Evolutionary conservation across 2,329 filamentous ascomycete species (phyloP), one percentile per base, ranked within the genome.

Genomic region (Aspergillus niger): DNA sequence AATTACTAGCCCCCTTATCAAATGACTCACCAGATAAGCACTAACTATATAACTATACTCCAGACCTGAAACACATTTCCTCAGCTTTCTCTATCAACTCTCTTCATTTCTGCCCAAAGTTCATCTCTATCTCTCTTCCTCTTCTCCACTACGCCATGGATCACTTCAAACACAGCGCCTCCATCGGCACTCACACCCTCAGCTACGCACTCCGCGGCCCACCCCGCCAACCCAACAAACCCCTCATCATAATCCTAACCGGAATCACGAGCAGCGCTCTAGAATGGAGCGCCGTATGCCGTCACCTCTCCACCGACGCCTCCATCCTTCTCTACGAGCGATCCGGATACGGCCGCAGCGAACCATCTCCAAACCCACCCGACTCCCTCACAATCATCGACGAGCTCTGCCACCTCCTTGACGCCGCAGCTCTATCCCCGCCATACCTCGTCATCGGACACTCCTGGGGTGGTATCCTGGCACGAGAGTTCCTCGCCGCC

Each of bases 381-480:
- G 38, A 61, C n/a, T 57, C 60, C 4, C 60, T 65, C n/a, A 63
- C 58, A 24, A 28, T 63, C 39, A 55, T 61, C n/a, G 22, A 58
- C 13, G 63, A 62, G 11, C 54, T 66, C 28, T 59, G 56, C 8
- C 56, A 44, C 3, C 54, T 66, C 1, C 38, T 63, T 15, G 49
- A 53, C 30, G 50, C 57, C 0, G 54, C 63, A 3, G 24, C 51
- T 1, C 59, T 65, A 17, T 6, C 30, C 0, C 64, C 64, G n/a
- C 60, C 62, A 13, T 55, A 65, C 15, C 59, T 65, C 3, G 3
- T 67, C 0, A 59, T 67, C 20, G 65, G 63, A 0, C 63, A 65
- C 30, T 65, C 63, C 2, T 67, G 57, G 59, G 63, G 61, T 5
- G 65, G 65, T 5, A 59, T 67, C 10, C 56, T 66, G 20, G 57